Percentiles rank a stretch among this genome's conserved stretches.
Conservation (phyloP, 129 eudicot genomes). For the Artemisia argyi region DNA sequence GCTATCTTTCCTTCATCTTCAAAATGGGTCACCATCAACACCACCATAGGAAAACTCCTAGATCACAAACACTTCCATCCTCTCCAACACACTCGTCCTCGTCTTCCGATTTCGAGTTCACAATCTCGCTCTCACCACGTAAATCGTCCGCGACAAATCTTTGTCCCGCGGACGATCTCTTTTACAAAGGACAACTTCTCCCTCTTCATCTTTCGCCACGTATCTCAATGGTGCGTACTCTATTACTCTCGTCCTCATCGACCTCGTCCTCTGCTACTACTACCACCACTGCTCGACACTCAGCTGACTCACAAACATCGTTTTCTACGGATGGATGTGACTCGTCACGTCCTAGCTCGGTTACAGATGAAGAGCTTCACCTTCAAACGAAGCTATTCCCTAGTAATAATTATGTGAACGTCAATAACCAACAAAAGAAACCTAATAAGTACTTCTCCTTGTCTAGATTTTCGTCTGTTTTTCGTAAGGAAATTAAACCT, state of each 20-base stretch:
- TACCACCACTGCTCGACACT: constrained; percentile 44
- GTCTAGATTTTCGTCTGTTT: constrained; percentile 72
- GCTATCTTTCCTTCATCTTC: neutral
- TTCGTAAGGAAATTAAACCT: constrained; percentile 25
- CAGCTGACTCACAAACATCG: constrained; percentile 54
- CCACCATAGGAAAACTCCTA: constrained; percentile 24
- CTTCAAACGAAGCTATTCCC: constrained; percentile 24
- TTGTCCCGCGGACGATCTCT: constrained; percentile 89
- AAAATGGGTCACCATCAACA: constrained; percentile 20
- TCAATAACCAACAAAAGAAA: constrained; percentile 6
- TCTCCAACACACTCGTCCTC: constrained; percentile 79
- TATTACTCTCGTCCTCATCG: constrained; percentile 70
- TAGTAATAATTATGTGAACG: neutral
- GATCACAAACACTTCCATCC: constrained; percentile 86
- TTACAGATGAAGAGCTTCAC: constrained; percentile 54
- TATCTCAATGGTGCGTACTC: constrained; percentile 82
- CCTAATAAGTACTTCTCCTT: constrained; percentile 56
- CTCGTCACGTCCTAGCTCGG: constrained; percentile 82
- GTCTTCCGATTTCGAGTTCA: constrained; percentile 92
- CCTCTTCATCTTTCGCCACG: constrained; percentile 92
- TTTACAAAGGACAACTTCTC: constrained; percentile 92
- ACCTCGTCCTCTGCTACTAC: constrained; percentile 56
- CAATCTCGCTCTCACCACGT: constrained; percentile 67
- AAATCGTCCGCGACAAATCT: constrained; percentile 65
- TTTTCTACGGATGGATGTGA: constrained; percentile 49